Percentiles rank a stretch among this genome's conserved stretches.
phyloP scores from a whole-genome alignment of 768 basidiomycete species.

The Tricholoma terreum region DNA sequence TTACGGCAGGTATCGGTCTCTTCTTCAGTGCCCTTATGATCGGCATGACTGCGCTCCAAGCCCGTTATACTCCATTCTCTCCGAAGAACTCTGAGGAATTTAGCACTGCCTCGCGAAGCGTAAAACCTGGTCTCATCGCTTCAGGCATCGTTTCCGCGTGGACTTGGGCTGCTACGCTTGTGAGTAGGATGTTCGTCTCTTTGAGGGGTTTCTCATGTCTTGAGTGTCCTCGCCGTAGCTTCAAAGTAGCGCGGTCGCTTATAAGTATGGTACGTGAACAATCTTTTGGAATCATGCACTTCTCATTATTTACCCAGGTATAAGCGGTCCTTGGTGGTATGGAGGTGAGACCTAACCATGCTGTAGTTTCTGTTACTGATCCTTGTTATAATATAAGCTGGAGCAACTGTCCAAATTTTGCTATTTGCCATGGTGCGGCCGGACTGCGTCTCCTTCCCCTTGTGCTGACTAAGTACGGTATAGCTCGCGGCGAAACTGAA shows the following conservation, averaged over 20 bases:
- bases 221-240: conserved; percentile 32
- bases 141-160: conserved; percentile 91
- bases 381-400: conserved; percentile 31
- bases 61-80: conserved; percentile 80
- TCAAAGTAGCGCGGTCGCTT: conserved; percentile 81
- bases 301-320: neutral
- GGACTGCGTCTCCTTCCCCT: neutral
- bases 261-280: conserved; percentile 74
- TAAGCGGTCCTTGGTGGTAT: conserved; percentile 84
- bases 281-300: neutral
- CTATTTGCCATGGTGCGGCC: conserved; percentile 75
- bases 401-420: conserved; percentile 85
- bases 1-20: conserved; percentile 68
- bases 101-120: conserved; percentile 73
- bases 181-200: conserved; percentile 21
- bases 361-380: neutral
- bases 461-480: neutral
- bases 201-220: neutral
- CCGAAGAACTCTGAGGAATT: conserved; percentile 82
- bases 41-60: conserved; percentile 72
- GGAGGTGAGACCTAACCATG: conserved; percentile 36
- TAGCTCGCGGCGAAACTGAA: conserved; percentile 90
- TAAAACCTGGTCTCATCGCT: conserved; percentile 91
- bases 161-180: conserved; percentile 85
- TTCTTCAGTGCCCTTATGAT: conserved; percentile 87